Base-by-base conservation (phyloP, 1,284 basidiomycete species). In the Austroboletus rostrupii region DNA sequence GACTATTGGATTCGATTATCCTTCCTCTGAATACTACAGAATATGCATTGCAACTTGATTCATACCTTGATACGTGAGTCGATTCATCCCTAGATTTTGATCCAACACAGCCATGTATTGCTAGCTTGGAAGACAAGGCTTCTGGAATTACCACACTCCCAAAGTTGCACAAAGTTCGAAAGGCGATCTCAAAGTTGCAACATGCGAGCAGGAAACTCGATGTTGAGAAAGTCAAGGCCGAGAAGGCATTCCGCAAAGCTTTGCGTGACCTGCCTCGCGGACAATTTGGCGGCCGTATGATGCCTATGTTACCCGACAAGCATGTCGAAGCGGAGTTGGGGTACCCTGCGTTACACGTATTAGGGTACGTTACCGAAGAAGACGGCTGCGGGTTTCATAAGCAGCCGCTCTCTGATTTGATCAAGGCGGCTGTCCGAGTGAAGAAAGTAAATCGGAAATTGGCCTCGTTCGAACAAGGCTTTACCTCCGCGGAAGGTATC, bases 401-500 rank as follows among this genome's bases (percentile, higher is more conserved):
- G 21, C 50, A 39, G 5, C 35, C 51, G 3, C 23, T 53, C 19
- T 55, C 52, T 38, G 72, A 78, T 52, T 72, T 92, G 59, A 73
- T 80, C 54, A 74, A 77, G 57, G 81, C 86, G 3, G 77, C 81
- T 8, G 76, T 78, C 57, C 78, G 83, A 35, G 79, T 95, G 36
- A 74, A 76, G 38, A 65, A 54, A 29, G 78, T 85, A 45, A 97
- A 97, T 68, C 72, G 77, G 69, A 87, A 85, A 66, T 71, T 95
- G 31, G 72, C 78, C 31, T 62, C 70, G 3, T 96, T 96, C 59
- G 95, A 97, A 67, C 77, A 78, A 48, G 92, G 91, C 11, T 92
- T 97, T 70, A 85, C 96, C 58, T 83, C 83, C 6, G 75, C 87
- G 58, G 79, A 77, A 19, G 95, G 95, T 0, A 75, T 91, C 45